Evolutionary conservation across 2,329 filamentous ascomycete species (phyloP), one percentile per base, ranked within the genome.

Genomic region (Pseudogymnoascus sp.): DNA sequence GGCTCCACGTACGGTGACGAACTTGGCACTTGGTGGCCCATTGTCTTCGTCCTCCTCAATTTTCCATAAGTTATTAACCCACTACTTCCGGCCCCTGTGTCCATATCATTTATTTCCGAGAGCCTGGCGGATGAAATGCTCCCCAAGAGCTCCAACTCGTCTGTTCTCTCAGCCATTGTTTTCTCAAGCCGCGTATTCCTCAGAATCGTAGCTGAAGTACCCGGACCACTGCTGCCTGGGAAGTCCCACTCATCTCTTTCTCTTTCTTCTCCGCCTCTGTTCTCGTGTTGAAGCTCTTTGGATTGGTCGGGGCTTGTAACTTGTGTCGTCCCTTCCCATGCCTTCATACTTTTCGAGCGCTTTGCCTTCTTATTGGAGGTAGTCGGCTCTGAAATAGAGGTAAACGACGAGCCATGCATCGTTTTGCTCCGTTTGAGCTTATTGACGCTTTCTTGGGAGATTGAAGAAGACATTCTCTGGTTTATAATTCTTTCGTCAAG

Each of bases 201-300:
- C 51, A 57, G 16, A 57, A 57, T 8, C 10, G 4, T 16, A 36
- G 51, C 51, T 21, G 36, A 10, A 43, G 23, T 28, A 28, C 62
- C 64, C 21, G 31, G 25, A 28, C n/a, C 61, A 28, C 64, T 65
- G 41, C 63, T 65, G n/a, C 61, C 39, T n/a, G 64, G 64, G 23
- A 63, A 57, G 16, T 65, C 64, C 64, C 64, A 65, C 10, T 41
- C 31, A 63, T 65, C 61, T 6, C 28, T 34, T 57, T 14, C 51
- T 4, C 28, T 57, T 21, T 57, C 28, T 21, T 34, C 51, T 57
- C 28, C 28, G n/a, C 28, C n/a, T 14, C 1, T 14, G 19, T 63
- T 60, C 31, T 19, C 39, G 8, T 34, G 10, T 16, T 43, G 36
- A 25, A 36, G 28, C 10, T 60, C 62, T 19, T 54, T 60, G 5